Evolutionary conservation across 345 rosid genomes (phyloP).

Genomic region (Rhodamnia argentea): DNA sequence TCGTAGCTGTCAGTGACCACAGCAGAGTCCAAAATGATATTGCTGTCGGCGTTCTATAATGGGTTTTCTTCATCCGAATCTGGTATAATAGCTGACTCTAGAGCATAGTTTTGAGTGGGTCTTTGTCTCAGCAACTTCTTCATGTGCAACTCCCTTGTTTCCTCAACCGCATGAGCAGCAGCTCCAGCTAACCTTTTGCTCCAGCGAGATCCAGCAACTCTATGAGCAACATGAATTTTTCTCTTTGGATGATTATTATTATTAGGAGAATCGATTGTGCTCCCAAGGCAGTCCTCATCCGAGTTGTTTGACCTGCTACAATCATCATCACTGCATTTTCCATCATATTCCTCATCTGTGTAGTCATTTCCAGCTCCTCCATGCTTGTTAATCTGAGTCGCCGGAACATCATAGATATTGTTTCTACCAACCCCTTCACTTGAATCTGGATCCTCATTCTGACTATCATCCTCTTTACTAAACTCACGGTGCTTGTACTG

Average conservation of each 20-base stretch:
- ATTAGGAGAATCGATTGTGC: neutral
- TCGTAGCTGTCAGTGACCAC: neutral
- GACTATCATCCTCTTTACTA: neutral
- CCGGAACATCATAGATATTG: neutral
- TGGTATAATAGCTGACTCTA: constrained; percentile 12
- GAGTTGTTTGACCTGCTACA: neutral
- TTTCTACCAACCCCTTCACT: constrained; percentile 1
- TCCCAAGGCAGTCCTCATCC: constrained; percentile 14
- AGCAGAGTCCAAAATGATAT: neutral
- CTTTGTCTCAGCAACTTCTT: constrained; percentile 52
- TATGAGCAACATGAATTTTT: neutral
- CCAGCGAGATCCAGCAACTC: constrained; percentile 11
- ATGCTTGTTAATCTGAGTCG: constrained; percentile 15
- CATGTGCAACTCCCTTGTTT: constrained; percentile 19
- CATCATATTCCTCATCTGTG: constrained; percentile 9
- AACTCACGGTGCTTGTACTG: constrained; percentile 6
- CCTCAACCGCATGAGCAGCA: constrained; percentile 6
- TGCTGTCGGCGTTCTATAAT: neutral
- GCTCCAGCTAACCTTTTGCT: constrained; percentile 25
- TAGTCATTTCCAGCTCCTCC: constrained; percentile 6
- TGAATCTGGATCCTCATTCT: constrained; percentile 5
- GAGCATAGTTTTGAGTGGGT: constrained; percentile 40
- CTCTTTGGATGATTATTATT: constrained; percentile 9
- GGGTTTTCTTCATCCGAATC: constrained; percentile 33
- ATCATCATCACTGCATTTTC: neutral